Evolutionary conservation across 352 stramenopile genomes (phyloP).

Genomic region (Achlya hypogyna): DNA sequence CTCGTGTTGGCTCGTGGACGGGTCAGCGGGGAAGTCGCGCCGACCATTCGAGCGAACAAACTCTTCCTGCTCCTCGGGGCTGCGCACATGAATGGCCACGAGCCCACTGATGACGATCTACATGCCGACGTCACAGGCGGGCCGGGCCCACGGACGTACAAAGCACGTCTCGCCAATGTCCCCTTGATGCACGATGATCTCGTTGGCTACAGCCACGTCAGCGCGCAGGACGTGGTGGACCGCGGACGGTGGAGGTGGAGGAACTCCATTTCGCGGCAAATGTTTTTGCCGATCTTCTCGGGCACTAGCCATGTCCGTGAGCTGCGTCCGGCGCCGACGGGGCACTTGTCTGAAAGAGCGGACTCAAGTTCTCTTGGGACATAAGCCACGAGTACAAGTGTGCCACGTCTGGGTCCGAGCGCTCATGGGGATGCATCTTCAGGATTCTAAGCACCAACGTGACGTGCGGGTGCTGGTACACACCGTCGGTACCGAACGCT

Average conservation of each 20-base stretch:
- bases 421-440: slow-evolving; percentile 18
- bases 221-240: neutral
- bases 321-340: neutral
- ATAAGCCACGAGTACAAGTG: slow-evolving; percentile 72
- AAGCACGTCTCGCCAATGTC: slow-evolving; percentile 83
- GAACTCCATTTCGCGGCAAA: slow-evolving; percentile 84
- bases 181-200: slow-evolving; percentile 74
- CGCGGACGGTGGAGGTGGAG: slow-evolving; percentile 36
- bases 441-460: neutral
- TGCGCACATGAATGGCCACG: slow-evolving; percentile 63
- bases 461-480: neutral
- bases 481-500: slow-evolving; percentile 5
- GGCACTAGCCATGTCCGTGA: too few species aligned
- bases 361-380: slow-evolving; percentile 81
- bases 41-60: slow-evolving; percentile 40
- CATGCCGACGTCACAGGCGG: neutral
- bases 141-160: slow-evolving; percentile 25
- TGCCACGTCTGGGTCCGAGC: slow-evolving; percentile 14
- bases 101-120: slow-evolving; percentile 77
- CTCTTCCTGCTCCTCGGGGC: slow-evolving; percentile 53
- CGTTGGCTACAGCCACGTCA: slow-evolving; percentile 23
- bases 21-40: slow-evolving; percentile 22
- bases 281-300: slow-evolving; percentile 71
- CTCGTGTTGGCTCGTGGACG: neutral
- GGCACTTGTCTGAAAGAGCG: slow-evolving; percentile 62